Conservation (phyloP, 148 eudicot species). For the Vaccinium myrtillus region DNA sequence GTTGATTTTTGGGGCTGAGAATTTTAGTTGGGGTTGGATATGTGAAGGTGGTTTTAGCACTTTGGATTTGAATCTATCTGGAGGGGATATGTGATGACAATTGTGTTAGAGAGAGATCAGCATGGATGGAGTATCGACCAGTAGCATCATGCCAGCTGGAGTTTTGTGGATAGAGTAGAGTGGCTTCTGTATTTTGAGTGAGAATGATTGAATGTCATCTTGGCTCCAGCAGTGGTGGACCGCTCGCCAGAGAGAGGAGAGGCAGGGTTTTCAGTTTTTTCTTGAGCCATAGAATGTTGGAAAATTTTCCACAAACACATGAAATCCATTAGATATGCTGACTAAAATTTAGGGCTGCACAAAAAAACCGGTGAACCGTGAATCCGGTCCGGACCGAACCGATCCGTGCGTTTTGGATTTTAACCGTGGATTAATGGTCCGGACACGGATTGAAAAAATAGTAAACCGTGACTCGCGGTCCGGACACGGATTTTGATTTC, state of each 20-base stretch:
- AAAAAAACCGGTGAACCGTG: no score
- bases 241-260: not conserved
- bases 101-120: constrained; percentile 26
- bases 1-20: not conserved
- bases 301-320: not conserved
- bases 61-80: not conserved
- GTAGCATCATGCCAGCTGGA: constrained; percentile 45
- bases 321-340: no score
- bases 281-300: no score
- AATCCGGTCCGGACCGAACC: no score
- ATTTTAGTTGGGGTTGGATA: not conserved
- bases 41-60: constrained; percentile 7
- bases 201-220: not conserved
- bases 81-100: constrained; percentile 13
- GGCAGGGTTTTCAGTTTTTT: not conserved
- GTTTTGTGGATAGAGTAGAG: constrained; percentile 38
- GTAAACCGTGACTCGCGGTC: no score
- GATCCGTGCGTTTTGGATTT: no score
- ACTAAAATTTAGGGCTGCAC: no score
- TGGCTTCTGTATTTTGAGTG: not conserved
- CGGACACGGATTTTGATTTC: no score
- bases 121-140: constrained; percentile 31
- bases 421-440: no score
- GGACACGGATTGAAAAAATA: no score
- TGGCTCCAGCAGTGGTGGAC: not conserved